Conservation (phyloP, 1,284 basidiomycete species). For the Apiotrichum gamsii region DNA sequence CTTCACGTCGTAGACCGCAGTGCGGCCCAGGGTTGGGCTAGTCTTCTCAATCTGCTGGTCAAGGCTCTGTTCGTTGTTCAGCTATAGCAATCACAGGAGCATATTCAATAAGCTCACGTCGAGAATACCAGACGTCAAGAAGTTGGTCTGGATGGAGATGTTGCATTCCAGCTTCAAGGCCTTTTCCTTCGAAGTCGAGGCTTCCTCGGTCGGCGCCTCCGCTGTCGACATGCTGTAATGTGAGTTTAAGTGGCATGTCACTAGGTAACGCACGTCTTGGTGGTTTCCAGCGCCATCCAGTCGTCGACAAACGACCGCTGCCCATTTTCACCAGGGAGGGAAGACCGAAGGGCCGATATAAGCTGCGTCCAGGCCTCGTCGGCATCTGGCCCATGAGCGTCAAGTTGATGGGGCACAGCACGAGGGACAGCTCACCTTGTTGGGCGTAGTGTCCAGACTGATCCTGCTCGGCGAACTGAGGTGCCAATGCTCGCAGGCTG, state of each 20-base stretch:
- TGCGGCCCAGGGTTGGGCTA: conserved; percentile 69
- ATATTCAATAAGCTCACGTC: conserved; percentile 54
- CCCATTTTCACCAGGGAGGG: conserved; percentile 50
- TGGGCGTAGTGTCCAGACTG: conserved; percentile 65
- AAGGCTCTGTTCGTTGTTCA: conserved; percentile 55
- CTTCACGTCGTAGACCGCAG: conserved; percentile 75
- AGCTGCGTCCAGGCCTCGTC: conserved; percentile 91
- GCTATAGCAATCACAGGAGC: too few relatives aligned
- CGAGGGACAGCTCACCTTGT: conserved; percentile 57
- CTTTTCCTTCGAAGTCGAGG: conserved; percentile 61
- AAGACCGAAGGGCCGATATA: conserved; percentile 66
- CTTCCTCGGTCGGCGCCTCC: conserved; percentile 73
- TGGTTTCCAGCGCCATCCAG: conserved; percentile 74
- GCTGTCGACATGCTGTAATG: conserved; percentile 60
- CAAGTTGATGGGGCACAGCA: neutral
- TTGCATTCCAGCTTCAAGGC: conserved; percentile 91
- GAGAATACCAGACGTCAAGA: conserved; percentile 78
- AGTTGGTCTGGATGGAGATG: conserved; percentile 79
- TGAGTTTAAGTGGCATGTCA: too few relatives aligned
- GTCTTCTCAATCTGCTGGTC: conserved; percentile 81
- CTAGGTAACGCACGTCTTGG: conserved; percentile 61
- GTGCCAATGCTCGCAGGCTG: conserved; percentile 69
- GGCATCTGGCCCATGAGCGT: too few relatives aligned
- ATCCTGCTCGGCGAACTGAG: conserved; percentile 82
- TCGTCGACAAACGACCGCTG: conserved; percentile 66